Evolutionary conservation across 805 yeast species (phyloP).

Genomic region (Cyberlindnera sargentensis): DNA sequence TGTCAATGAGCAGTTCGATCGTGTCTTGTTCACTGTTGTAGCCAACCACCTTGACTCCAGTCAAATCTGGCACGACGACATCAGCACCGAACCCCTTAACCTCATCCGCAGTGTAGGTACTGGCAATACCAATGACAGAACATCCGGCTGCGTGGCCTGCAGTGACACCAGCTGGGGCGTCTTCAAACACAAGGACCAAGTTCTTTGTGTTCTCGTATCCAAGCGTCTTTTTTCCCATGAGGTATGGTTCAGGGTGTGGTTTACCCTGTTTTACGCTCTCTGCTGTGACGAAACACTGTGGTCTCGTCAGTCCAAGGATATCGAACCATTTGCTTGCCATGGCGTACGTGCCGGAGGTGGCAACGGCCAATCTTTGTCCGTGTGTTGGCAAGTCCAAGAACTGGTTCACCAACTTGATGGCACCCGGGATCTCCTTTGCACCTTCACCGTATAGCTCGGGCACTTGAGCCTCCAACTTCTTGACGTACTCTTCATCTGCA

Average conservation of each 20-base stretch:
- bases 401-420: conserved; percentile 50
- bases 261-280: conserved; percentile 74
- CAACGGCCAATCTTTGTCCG: conserved; percentile 67
- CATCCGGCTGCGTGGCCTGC: conserved; percentile 86
- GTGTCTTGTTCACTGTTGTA: conserved; percentile 37
- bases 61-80: conserved; percentile 67
- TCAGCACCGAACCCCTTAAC: conserved; percentile 72
- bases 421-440: conserved; percentile 73
- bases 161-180: conserved; percentile 81
- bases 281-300: conserved; percentile 74
- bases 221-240: conserved; percentile 40
- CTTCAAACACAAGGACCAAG: conserved; percentile 68
- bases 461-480: conserved; percentile 61
- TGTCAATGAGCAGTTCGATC: conserved; percentile 30
- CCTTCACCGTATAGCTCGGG: conserved; percentile 65
- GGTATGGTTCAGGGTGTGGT: conserved; percentile 83
- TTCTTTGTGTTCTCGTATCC: conserved; percentile 28
- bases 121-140: conserved; percentile 74
- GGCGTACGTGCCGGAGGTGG: conserved; percentile 72
- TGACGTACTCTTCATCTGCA: conserved; percentile 55
- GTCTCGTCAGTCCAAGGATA: conserved; percentile 52
- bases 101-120: conserved; percentile 62
- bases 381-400: conserved; percentile 27
- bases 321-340: conserved; percentile 78
- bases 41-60: conserved; percentile 49